phyloP scores from a whole-genome alignment of 2,329 filamentous ascomycete genomes.

The Exserohilum turcica region DNA sequence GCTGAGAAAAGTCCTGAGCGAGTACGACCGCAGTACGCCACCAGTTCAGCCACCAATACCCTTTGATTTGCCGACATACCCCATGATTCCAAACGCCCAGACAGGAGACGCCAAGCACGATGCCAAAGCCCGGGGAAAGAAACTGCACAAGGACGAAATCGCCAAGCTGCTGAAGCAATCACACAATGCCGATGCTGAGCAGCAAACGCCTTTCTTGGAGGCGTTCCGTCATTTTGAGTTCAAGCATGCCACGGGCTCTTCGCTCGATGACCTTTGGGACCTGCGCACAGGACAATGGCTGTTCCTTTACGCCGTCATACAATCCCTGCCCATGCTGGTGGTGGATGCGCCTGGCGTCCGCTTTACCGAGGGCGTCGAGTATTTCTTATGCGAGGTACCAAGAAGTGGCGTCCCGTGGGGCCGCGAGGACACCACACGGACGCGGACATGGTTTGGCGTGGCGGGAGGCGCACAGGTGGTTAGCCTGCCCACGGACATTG shows the following conservation, averaged over 20 bases:
- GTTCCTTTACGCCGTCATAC: slow-evolving; percentile 78
- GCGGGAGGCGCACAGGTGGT: slow-evolving; percentile 69
- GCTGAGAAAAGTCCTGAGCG: slow-evolving; percentile 77
- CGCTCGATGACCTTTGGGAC: slow-evolving; percentile 69
- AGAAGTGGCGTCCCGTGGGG: slow-evolving; percentile 76
- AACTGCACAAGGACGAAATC: slow-evolving; percentile 78
- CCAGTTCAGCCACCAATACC: slow-evolving; percentile 91
- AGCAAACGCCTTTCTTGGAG: slow-evolving; percentile 66
- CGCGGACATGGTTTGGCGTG: slow-evolving; percentile 74
- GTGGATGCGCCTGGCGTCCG: slow-evolving; percentile 74
- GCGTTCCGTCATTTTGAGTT: slow-evolving; percentile 74
- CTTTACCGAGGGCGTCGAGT: slow-evolving; percentile 74
- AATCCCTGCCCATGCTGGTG: slow-evolving; percentile 77
- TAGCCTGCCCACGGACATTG: slow-evolving; percentile 65
- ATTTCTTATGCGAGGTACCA: slow-evolving; percentile 79
- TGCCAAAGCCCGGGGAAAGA: slow-evolving; percentile 70
- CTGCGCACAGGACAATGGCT: slow-evolving; percentile 79
- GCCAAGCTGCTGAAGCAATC: slow-evolving; percentile 76
- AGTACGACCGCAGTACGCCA: slow-evolving; percentile 87
- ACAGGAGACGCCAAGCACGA: slow-evolving; percentile 74
- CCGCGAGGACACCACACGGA: slow-evolving; percentile 61
- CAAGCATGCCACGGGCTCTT: slow-evolving; percentile 68
- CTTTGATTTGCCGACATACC: slow-evolving; percentile 82
- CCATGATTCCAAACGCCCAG: slow-evolving; percentile 68
- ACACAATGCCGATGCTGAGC: slow-evolving; percentile 76